Conservation (phyloP, 257 asterid species). For the Ajuga chamaepitys region DNA sequence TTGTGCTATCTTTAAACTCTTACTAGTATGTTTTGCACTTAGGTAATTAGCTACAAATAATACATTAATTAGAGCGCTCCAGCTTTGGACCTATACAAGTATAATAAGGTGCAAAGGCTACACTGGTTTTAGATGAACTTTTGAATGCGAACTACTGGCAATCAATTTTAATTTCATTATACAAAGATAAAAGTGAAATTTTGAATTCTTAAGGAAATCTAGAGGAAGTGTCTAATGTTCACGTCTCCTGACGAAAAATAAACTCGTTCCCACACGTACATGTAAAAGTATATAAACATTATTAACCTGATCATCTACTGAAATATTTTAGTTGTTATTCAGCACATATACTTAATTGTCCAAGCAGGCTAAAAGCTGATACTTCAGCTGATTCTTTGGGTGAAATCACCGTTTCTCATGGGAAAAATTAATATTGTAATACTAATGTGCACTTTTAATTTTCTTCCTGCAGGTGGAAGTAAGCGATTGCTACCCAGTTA, state of each 20-base stretch:
- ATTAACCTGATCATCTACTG: neutral
- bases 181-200: no score
- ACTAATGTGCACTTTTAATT: constrained; percentile 17
- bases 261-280: neutral
- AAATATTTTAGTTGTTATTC: neutral
- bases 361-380: no score
- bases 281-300: neutral
- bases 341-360: no score
- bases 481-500: constrained; percentile 64
- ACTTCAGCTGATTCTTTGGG: neutral
- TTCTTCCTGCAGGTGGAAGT: constrained; percentile 58
- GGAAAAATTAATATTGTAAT: neutral
- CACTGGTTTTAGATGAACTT: neutral
- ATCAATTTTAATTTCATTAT: no score
- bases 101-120: neutral
- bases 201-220: no score
- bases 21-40: neutral
- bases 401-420: neutral
- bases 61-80: constrained; percentile 1
- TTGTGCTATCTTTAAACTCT: constrained; percentile 8
- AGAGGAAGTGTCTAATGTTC: no score
- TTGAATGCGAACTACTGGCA: neutral
- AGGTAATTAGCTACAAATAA: constrained; percentile 13
- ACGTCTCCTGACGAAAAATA: no score
- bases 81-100: neutral